Base-by-base conservation (phyloP, 2,329 filamentous ascomycete genomes). In the Neopestalotiopsis sp. region DNA sequence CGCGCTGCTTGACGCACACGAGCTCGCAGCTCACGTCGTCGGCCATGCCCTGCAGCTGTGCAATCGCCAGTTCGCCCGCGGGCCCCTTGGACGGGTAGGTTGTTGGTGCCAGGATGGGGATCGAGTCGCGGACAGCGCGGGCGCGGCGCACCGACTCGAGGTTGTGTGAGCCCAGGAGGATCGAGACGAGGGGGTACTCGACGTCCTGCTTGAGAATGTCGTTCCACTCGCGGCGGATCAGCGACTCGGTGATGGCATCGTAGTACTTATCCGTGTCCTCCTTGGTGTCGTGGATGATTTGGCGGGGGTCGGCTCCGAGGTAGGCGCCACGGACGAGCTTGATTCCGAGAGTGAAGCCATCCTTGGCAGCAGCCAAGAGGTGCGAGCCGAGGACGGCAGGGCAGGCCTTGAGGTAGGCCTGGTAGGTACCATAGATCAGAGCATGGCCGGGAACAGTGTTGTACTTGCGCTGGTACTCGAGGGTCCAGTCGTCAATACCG, bases 41-140 rank as follows among this genome's bases (percentile, higher is more conserved):
- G 1, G 95, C 95, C 95, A 98, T 98, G 56, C 95, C 95, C 83
- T 95, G 92, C 1, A 98, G 88, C 82, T 98, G 95, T 2, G 92
- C 92, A 79, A 94, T 94, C 1, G 85, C 82, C 2, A 87, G 79
- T 58, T 87, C 83, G 2, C 79, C 79, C 28, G 78, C 77, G 53
- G 65, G 65, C 49, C 79, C 74, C 64, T 81, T 77, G 12, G 81
- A 84, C 6, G 81, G 75, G 56, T 24, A 61, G 7, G 56, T 56
- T 2, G 30, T 61, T 1, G 65, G 65, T 10, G 65, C 14, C 4
- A 34, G 28, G 56, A 67, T 42, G 38, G 65, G 12, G 67, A 79
- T 74, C 14, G 75, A 79, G 73, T 85, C 84, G 68, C 87, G 82
- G 32, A 91, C 80, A 13, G 81, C 82, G 30, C 86, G 86, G 14